Percentiles rank a stretch among this genome's conserved stretches.
phyloP scores from a whole-genome alignment of 352 stramenopile species.

The Globisporangium spinosum region DNA sequence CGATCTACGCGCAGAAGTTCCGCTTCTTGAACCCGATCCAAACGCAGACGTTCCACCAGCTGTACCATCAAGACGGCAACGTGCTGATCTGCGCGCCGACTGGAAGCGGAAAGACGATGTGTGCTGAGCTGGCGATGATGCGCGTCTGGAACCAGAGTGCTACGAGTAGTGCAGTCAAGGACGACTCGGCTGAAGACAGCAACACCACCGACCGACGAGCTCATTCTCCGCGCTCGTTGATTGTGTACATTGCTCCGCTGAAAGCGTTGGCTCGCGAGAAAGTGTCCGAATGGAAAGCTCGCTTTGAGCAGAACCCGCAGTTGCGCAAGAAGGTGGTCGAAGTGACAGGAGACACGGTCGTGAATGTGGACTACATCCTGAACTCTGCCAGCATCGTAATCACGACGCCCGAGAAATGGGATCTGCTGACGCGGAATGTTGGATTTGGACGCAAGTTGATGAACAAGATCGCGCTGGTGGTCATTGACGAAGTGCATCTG shows the following conservation, averaged over 20 bases:
- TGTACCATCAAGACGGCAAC: conserved; percentile 96
- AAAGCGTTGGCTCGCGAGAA: conserved; percentile 96
- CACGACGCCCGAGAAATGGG: conserved; percentile 98
- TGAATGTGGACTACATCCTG: conserved; percentile 89
- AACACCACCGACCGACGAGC: not conserved
- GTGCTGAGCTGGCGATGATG: conserved; percentile 96
- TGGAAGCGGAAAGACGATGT: conserved; percentile 95
- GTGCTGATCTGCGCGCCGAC: conserved; percentile 96
- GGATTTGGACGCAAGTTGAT: conserved; percentile 65
- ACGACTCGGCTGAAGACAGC: not conserved
- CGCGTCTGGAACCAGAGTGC: conserved; percentile 83
- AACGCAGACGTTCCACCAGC: conserved; percentile 96
- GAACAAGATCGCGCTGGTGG: conserved; percentile 81
- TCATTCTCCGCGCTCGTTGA: conserved; percentile 35
- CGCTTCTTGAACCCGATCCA: conserved; percentile 93
- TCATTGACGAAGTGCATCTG: conserved; percentile 98
- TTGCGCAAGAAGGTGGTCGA: conserved; percentile 94
- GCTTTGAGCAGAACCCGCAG: conserved; percentile 81
- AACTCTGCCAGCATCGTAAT: conserved; percentile 95
- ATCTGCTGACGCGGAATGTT: conserved; percentile 94
- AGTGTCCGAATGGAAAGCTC: conserved; percentile 94
- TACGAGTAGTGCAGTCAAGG: not conserved
- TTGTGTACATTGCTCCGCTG: conserved; percentile 98
- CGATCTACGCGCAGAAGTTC: conserved; percentile 89
- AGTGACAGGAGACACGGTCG: conserved; percentile 95